Base-by-base conservation (phyloP, 805 yeast genomes). In the Kregervanrija fluxuum region DNA sequence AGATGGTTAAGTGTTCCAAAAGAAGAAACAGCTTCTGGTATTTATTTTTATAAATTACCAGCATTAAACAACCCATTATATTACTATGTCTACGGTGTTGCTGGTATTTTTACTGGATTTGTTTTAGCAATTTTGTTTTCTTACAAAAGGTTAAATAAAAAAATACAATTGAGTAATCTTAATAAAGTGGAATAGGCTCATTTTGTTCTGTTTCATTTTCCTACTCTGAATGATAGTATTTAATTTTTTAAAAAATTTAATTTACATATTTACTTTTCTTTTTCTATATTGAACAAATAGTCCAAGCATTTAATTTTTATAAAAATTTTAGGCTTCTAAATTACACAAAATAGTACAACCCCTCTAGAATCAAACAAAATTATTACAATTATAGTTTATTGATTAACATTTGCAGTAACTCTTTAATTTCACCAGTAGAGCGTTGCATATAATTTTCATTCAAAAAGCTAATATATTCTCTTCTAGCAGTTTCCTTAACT, bases 1-100 rank as follows among this genome's bases (percentile, higher is more conserved):
- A 68, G 76, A 45, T 84, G 91, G 91, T 43, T 56, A 4, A 48
- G 8, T 46, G 16, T 36, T 49, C 34, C 30, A 37, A 16, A 11
- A 40, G 38, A 17, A 41, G 14, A 35, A 36, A 33, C 8, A 33
- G 4, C 28, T 22, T 22, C 28, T 22, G 28, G 28, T 22, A 5
- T 22, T 22, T 22, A 22, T 6, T n/a, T 33, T 8, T n/a, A 5
- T 14, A 33, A 33, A 9, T 33, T 33, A n/a, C 35, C 35, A 33
- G 35, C 15, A 33, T 5, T 33, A 4, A 33, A 33, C 8, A n/a
- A 33, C 15, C 13, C 35, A 14, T n/a, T 33, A 33, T 22, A 22
- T 6, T 22, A 22, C 12, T 45, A 38, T 38, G 28, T 51, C 16
- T 43, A 35, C 30, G 42, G 46, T 1, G 33, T 31, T 9, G 32